A percentile compares a stretch with the other conserved stretches of the same genome.
phyloP scores from a whole-genome alignment of 306 rosid genomes.

The Lathyrus tuberosus region DNA sequence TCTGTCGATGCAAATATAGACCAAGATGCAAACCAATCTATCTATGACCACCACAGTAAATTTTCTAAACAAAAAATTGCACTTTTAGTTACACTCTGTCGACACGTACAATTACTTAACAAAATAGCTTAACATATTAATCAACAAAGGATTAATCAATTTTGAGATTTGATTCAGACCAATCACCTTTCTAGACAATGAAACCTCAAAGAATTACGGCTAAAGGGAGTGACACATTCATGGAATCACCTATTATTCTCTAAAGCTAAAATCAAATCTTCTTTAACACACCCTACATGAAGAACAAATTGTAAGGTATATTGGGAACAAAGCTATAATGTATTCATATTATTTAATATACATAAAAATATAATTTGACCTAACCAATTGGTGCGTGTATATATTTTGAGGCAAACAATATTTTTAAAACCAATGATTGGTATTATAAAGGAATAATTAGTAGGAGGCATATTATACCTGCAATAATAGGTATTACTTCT shows the following conservation, averaged over 20 bases:
- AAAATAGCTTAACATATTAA: slow-evolving; percentile 38
- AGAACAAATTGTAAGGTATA: slow-evolving; percentile 50
- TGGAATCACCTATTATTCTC: slow-evolving; percentile 36
- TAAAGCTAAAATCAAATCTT: slow-evolving; percentile 8
- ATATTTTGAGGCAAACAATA: slow-evolving; percentile 44
- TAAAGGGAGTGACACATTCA: slow-evolving; percentile 46
- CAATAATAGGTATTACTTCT: slow-evolving; percentile 54
- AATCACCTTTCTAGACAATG: slow-evolving; percentile 51
- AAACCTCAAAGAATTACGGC: slow-evolving; percentile 45
- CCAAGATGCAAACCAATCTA: slow-evolving; percentile 40
- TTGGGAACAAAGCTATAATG: slow-evolving; percentile 38
- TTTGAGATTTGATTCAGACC: slow-evolving; percentile 58
- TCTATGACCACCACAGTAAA: slow-evolving; percentile 2
- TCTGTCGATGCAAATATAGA: slow-evolving; percentile 37
- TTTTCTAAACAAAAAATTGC: neutral
- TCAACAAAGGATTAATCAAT: slow-evolving; percentile 51
- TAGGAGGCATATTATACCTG: slow-evolving; percentile 65
- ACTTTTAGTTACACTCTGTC: slow-evolving; percentile 43
- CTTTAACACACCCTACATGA: slow-evolving; percentile 36
- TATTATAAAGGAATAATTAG: slow-evolving; percentile 63
- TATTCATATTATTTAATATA: slow-evolving; percentile 4
- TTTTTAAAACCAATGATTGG: slow-evolving; percentile 62
- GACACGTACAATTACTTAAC: slow-evolving; percentile 53
- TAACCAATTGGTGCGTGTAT: slow-evolving; percentile 47
- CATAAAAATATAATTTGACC: slow-evolving; percentile 53